Base-by-base conservation (phyloP, 2,329 filamentous ascomycete genomes). In the Verruconis gallopava region DNA sequence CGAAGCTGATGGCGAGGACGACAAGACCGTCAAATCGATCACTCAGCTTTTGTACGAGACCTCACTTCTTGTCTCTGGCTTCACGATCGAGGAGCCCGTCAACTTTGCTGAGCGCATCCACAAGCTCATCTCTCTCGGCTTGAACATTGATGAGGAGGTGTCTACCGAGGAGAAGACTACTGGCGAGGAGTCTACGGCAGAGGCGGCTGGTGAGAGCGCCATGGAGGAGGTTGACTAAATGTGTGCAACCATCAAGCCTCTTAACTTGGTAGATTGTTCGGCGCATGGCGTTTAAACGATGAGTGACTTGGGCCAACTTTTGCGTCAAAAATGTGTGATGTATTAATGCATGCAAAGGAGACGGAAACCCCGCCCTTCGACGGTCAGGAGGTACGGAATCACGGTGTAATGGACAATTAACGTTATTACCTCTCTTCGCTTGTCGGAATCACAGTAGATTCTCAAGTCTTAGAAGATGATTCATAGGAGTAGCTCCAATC, bases 191-290 rank as follows among this genome's bases (percentile, higher is more conserved):
- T 65, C 77, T 44, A 70, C 76, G 44, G 68, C 71, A 42, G 75
- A 73, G 55, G 72, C 72, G 45, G 69, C 81, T 51, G 81, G 80
- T 55, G 86, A 94, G 78, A 93, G 82, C 71, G 81, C 88, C 65
- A 98, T 98, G 91, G 91, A 98, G 79, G 91, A 98, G 79, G 91
- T 98, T 63, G 91, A 98, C 77, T 98, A 93, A 57, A 33, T 18
- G 18, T 36, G 15, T 19, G 3, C 3, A 17, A 9, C 25, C 6
- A 9, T 30, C 25, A 9, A 9, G n/a, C n/a, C 25, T 30, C 25
- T 30, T 30, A 30, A 9, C 6, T 30, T n/a, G n/a, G 25, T n/a
- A 30, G 25, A 9, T 30, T 30, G 25, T 30, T 9, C n/a, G 25
- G 25, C 25, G 25, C 25, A 30, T 30, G 25, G 25, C 25, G 25